Evolutionary conservation across 495 filamentous ascomycete genomes (phyloP), one percentile per base, ranked within the genome.

Genomic region (Mytilinidion resinicola): DNA sequence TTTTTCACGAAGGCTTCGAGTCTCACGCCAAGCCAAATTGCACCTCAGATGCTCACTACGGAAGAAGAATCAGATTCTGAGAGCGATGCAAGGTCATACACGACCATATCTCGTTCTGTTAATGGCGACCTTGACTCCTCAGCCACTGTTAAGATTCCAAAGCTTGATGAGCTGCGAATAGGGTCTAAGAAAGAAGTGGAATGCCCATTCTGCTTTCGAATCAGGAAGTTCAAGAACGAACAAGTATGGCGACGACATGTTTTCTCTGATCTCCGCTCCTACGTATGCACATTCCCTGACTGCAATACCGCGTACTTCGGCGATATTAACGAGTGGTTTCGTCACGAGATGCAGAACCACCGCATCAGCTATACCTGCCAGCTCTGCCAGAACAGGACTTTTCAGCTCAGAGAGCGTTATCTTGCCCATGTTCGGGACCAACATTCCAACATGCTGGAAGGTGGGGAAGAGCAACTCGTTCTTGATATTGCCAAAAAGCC

Each of bases 261-360:
- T 21, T 68, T 69, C 33, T 56, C 51, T 14, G 72, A 74, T 20
- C 63, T 74, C n/a, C 63, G 61, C 46, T 44, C 69, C n/a, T 74
- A 73, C 46, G 55, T 73, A 0, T 74, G 69, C 55, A 71, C 71
- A 0, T 56, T 69, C 17, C 57, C 65, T 0, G 59, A 66, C 9
- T 74, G 70, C 33, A 55, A 66, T 17, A 14, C 49, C 9, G 49
- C 59, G 44, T 50, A 62, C 5, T 73, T 75, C 51, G 47, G 46
- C 2, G 58, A 62, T 48, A 58, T 59, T 4, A 53, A 69, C 9
- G 53, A 67, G 0, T 74, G 72, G 72, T 68, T 70, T 33, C 34
- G 64, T 1, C 72, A 74, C 53, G 70, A 75, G 44, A 53, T 73
- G 48, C 41, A 57, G 21, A 51, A 42, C 0, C 72, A 75, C 53